Conservation (phyloP, 1,139 yeast species). For the Torulaspora pretoriensis region DNA sequence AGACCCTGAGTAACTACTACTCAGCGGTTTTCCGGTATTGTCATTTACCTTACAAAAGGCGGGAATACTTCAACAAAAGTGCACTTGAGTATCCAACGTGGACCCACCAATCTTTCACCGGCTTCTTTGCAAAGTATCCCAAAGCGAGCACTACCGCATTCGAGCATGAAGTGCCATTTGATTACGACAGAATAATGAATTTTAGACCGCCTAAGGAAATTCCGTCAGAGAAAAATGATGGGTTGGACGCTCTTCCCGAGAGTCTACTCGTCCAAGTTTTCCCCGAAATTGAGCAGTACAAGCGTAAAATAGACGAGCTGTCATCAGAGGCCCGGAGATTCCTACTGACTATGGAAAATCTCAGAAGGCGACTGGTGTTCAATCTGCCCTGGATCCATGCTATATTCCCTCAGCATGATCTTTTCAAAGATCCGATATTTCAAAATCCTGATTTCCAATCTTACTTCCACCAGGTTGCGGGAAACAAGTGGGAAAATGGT, state of each 20-base stretch:
- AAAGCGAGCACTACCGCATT: conserved; percentile 15
- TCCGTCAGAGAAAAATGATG: background rate
- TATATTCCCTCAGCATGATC: conserved; percentile 32
- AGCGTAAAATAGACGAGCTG: conserved; percentile 15
- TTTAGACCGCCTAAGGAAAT: conserved; percentile 19
- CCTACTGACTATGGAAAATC: conserved; percentile 22
- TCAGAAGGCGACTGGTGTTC: conserved; percentile 26
- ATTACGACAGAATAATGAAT: conserved; percentile 24
- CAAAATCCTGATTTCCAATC: conserved; percentile 26
- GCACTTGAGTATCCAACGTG: conserved; percentile 19
- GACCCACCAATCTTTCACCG: conserved; percentile 14
- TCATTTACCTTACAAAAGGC: conserved; percentile 31
- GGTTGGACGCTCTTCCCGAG: conserved; percentile 14
- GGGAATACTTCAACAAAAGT: conserved; percentile 24
- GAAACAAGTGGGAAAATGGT: background rate
- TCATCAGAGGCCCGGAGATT: conserved; percentile 20
- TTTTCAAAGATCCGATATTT: conserved; percentile 28
- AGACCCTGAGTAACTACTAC: conserved; percentile 30
- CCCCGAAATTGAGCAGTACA: conserved; percentile 32
- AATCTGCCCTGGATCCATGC: conserved; percentile 30
- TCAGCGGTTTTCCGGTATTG: conserved; percentile 32
- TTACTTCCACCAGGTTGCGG: conserved; percentile 20
- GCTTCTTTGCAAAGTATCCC: conserved; percentile 8
- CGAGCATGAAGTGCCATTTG: conserved; percentile 23
- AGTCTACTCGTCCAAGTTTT: conserved; percentile 26